Evolutionary conservation across 2,329 filamentous ascomycete species (phyloP).

Genomic region (Claviceps sp.): DNA sequence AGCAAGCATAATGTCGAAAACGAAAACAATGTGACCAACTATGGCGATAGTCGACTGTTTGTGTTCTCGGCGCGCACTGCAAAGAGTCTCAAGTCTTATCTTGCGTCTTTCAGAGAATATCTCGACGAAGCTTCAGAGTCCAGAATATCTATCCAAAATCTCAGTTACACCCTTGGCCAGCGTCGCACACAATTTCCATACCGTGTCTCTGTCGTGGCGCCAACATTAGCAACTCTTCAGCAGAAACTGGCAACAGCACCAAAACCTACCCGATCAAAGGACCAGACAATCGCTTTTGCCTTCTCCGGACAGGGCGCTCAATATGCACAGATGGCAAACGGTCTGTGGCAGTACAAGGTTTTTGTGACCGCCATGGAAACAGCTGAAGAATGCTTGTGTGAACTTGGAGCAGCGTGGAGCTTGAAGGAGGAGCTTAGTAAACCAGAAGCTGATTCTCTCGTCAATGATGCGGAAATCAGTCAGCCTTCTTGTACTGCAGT

Average conservation of each 20-base stretch:
- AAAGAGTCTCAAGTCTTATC: constrained; percentile 8
- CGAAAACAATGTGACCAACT: not conserved
- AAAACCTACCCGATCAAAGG: not conserved
- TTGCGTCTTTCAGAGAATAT: constrained; percentile 12
- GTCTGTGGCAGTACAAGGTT: not conserved
- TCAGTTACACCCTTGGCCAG: constrained; percentile 17
- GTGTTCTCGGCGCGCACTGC: constrained; percentile 7
- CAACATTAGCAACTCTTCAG: constrained; percentile 11
- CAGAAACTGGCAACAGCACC: constrained; percentile 5
- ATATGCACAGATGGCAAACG: constrained; percentile 10
- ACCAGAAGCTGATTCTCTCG: not conserved
- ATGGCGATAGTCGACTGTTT: constrained; percentile 7
- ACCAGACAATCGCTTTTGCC: constrained; percentile 9
- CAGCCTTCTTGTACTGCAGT: constrained; percentile 21
- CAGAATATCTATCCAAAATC: constrained; percentile 7
- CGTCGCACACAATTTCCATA: constrained; percentile 14
- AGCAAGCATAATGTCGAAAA: not conserved
- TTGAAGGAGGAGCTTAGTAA: not conserved
- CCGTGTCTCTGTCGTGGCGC: constrained; percentile 12
- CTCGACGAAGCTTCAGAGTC: constrained; percentile 5
- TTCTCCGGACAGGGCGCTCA: constrained; percentile 23
- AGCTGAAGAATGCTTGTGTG: not conserved
- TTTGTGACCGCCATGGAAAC: not conserved
- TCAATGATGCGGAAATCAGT: not conserved
- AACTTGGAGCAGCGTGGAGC: not conserved